These are phyloP conservation scores for Aspergillus sp. DNA, from an alignment of 2,329 filamentous ascomycete species.

Conservation along the genomic window DNA sequence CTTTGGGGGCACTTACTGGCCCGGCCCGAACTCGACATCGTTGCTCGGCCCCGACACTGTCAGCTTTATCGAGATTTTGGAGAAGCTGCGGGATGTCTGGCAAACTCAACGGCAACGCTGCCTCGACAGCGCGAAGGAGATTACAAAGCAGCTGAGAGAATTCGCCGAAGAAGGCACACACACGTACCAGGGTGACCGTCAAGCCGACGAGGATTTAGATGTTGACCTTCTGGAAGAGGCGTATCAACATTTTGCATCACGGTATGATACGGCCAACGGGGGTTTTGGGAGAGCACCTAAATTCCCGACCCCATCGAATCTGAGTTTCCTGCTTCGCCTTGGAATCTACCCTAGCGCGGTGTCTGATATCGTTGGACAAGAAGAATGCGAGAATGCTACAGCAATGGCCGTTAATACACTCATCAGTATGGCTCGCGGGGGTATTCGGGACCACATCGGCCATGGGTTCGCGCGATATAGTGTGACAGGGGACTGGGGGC, in stretches of 20 bases:
- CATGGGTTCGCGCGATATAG: constrained; percentile 83
- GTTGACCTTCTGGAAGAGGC: constrained; percentile 90
- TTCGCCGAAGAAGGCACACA: constrained; percentile 85
- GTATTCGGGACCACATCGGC: constrained; percentile 73
- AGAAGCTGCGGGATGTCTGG: constrained; percentile 76
- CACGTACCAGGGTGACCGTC: constrained; percentile 42
- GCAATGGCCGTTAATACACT: constrained; percentile 81
- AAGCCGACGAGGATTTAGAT: constrained; percentile 70
- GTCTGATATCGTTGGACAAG: constrained; percentile 79
- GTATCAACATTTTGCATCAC: constrained; percentile 73
- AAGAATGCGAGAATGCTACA: constrained; percentile 71
- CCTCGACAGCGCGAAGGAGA: constrained; percentile 78
- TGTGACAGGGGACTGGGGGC: constrained; percentile 85
- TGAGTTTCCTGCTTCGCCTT: constrained; percentile 77
- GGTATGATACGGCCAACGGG: constrained; percentile 76
- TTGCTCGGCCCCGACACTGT: constrained; percentile 58
- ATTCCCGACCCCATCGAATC: constrained; percentile 83
- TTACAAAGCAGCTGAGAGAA: constrained; percentile 75
- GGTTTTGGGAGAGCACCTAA: constrained; percentile 83
- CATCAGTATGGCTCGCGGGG: constrained; percentile 71
- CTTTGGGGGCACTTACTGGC: constrained; percentile 96
- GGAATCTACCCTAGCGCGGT: constrained; percentile 70
- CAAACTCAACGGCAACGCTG: constrained; percentile 79
- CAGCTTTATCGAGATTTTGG: constrained; percentile 79
- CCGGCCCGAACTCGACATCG: constrained; percentile 66